Evolutionary conservation across 495 filamentous ascomycete species (phyloP).

Genomic region (Chaetomidium leptoderma): DNA sequence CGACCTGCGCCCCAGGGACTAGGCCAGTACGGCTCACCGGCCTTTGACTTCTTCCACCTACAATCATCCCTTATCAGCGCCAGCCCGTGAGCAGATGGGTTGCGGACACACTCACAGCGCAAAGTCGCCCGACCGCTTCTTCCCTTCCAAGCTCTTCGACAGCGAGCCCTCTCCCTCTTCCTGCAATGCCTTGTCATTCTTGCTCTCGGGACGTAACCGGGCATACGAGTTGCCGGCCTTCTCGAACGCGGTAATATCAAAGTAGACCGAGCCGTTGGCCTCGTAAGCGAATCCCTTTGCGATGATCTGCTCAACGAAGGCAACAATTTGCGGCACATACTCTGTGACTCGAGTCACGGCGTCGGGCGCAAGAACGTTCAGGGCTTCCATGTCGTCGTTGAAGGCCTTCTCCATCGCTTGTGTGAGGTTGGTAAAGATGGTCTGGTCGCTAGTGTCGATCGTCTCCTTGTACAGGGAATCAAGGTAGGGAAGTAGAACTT

Average conservation of each 20-base stretch:
- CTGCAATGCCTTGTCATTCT: slow-evolving; percentile 72
- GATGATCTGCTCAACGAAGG: slow-evolving; percentile 66
- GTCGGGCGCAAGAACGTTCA: slow-evolving; percentile 84
- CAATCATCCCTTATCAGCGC: not conserved
- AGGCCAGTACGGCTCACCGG: slow-evolving; percentile 86
- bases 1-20: slow-evolving; percentile 82
- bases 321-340: slow-evolving; percentile 75
- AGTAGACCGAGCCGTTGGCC: slow-evolving; percentile 84
- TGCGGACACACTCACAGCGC: slow-evolving; percentile 48
- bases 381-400: slow-evolving; percentile 72
- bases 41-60: slow-evolving; percentile 85
- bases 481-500: slow-evolving; percentile 79
- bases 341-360: slow-evolving; percentile 83
- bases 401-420: slow-evolving; percentile 78
- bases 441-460: slow-evolving; percentile 70
- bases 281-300: slow-evolving; percentile 87
- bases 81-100: too few relatives aligned
- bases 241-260: slow-evolving; percentile 87
- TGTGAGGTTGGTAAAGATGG: slow-evolving; percentile 69
- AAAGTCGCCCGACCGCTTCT: slow-evolving; percentile 75
- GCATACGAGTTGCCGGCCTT: slow-evolving; percentile 78
- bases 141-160: slow-evolving; percentile 60
- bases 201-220: slow-evolving; percentile 79
- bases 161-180: slow-evolving; percentile 90
- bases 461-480: slow-evolving; percentile 70